phyloP scores from a whole-genome alignment of 306 rosid genomes.

The Cicer cuneatum region DNA sequence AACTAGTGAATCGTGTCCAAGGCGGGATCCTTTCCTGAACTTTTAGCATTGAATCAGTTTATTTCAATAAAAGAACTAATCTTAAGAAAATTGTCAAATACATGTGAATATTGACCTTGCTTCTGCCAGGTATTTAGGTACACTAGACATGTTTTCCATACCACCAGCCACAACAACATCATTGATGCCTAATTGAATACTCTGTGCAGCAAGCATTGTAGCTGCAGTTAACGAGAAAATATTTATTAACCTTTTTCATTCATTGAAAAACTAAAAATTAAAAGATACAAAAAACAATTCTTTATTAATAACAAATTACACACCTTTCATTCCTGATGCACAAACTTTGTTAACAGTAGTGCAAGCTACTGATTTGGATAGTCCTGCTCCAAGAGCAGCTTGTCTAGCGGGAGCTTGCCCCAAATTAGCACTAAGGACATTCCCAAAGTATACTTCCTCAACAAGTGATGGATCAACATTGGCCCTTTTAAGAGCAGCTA shows the following conservation, averaged over 20 bases:
- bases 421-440: conserved; percentile 96
- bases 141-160: conserved; percentile 98
- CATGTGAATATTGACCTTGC: conserved; percentile 72
- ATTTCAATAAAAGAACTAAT: conserved; percentile 34
- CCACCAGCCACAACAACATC: conserved; percentile 99
- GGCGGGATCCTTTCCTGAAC: conserved; percentile 98
- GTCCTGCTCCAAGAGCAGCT: conserved; percentile 97
- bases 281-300: conserved; percentile 6
- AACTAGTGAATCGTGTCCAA: conserved; percentile 95
- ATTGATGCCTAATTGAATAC: conserved; percentile 92
- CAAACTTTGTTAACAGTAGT: conserved; percentile 97
- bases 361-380: conserved; percentile 79
- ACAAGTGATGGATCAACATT: conserved; percentile 89
- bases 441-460: conserved; percentile 90
- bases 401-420: conserved; percentile 99
- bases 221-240: conserved; percentile 62
- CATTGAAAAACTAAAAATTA: background rate
- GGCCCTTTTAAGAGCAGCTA: conserved; percentile 94
- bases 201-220: conserved; percentile 94
- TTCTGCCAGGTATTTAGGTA: conserved; percentile 90
- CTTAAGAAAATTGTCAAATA: conserved; percentile 26
- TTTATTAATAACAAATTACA: background rate
- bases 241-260: background rate
- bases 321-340: conserved; percentile 99
- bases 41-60: conserved; percentile 48